Evolutionary conservation across 768 basidiomycete genomes (phyloP).

Genomic region (Trametes meyenii): DNA sequence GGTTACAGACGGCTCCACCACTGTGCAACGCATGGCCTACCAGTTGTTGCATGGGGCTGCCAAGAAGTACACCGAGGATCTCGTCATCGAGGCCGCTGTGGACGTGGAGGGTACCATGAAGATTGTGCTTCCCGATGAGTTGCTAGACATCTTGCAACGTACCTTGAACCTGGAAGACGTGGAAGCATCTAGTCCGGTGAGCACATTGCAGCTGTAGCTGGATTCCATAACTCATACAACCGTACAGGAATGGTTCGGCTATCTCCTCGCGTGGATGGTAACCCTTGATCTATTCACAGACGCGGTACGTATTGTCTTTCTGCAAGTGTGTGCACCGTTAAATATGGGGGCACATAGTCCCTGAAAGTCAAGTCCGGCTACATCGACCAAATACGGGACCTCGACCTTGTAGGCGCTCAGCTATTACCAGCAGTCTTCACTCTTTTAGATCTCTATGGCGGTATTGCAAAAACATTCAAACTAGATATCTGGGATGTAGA

Average conservation of each 20-base stretch:
- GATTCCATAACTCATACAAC: constrained; percentile 2
- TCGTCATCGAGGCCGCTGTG: constrained; percentile 87
- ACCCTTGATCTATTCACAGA: constrained; percentile 81
- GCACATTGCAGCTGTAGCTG: not conserved
- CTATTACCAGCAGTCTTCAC: constrained; percentile 77
- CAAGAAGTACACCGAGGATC: constrained; percentile 72
- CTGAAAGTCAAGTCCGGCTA: constrained; percentile 84
- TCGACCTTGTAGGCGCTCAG: constrained; percentile 59
- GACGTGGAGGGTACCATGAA: constrained; percentile 61
- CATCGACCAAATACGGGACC: constrained; percentile 79
- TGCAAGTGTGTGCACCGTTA: not conserved
- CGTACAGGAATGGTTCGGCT: constrained; percentile 57
- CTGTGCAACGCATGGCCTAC: constrained; percentile 81
- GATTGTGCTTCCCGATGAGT: constrained; percentile 63
- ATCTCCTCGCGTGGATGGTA: constrained; percentile 90
- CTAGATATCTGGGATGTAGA: constrained; percentile 86
- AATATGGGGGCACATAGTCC: constrained; percentile 60
- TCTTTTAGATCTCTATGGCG: constrained; percentile 67
- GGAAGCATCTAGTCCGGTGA: constrained; percentile 43
- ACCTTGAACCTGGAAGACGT: constrained; percentile 46
- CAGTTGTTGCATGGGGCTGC: constrained; percentile 71
- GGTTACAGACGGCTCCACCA: constrained; percentile 59
- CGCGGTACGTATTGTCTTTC: constrained; percentile 57
- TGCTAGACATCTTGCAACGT: constrained; percentile 63
- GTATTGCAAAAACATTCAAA: constrained; percentile 70